These are phyloP conservation scores for Aspergillus sp. DNA, from an alignment of 2,329 filamentous ascomycete genomes.

Conservation along the genomic window DNA sequence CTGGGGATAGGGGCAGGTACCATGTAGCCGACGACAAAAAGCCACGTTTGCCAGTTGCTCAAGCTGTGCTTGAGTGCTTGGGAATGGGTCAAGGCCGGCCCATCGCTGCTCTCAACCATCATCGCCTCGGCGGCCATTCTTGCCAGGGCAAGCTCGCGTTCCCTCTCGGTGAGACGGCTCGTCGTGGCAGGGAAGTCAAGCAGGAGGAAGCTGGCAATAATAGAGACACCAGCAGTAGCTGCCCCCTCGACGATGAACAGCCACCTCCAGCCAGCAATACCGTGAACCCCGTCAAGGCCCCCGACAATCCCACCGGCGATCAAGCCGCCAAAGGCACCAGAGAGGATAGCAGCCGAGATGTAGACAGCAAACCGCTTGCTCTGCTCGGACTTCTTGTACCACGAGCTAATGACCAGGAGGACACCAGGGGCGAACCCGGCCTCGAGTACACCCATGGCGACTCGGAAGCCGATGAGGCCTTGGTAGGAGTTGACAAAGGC, in stretches of 20 bases:
- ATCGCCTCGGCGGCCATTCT: slow-evolving; percentile 23
- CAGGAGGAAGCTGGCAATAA: slow-evolving; percentile 48
- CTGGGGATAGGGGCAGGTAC: slow-evolving; percentile 2
- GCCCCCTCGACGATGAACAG: background rate
- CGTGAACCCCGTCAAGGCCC: background rate
- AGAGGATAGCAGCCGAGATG: background rate
- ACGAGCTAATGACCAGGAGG: background rate
- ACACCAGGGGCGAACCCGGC: background rate
- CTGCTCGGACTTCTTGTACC: slow-evolving; percentile 1
- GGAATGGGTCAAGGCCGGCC: slow-evolving; percentile 15
- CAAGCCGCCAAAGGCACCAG: background rate
- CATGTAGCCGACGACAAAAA: slow-evolving; percentile 45
- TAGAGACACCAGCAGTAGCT: slow-evolving; percentile 47
- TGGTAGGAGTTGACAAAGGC: background rate
- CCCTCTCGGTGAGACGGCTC: slow-evolving; percentile 36
- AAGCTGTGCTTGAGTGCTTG: slow-evolving; percentile 19
- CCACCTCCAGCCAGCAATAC: slow-evolving; percentile 5
- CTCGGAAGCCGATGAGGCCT: background rate
- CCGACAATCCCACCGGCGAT: background rate
- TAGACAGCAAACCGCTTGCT: background rate
- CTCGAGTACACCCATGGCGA: background rate
- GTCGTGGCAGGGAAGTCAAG: slow-evolving; percentile 53
- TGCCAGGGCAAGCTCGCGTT: slow-evolving; percentile 24
- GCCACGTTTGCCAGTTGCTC: slow-evolving; percentile 39
- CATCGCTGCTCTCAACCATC: slow-evolving; percentile 16